These are phyloP conservation scores for Phoenix roebelenii DNA, from an alignment of 176 grass and related monocot genomes.

Conservation along the genomic window DNA sequence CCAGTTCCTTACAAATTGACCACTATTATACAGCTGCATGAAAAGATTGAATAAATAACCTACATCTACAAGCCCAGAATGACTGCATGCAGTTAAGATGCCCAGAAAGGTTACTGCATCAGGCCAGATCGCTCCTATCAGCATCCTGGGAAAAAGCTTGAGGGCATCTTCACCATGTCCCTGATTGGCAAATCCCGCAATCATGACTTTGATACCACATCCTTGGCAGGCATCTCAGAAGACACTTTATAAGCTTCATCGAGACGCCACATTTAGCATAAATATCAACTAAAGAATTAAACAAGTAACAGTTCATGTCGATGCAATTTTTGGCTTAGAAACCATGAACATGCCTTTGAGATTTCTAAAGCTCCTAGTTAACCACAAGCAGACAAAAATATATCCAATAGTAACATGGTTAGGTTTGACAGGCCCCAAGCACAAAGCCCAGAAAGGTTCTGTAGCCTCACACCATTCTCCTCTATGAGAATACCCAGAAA, in stretches of 20 bases:
- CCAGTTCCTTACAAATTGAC: too few relatives aligned
- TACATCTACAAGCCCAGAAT: slow-evolving; percentile 36
- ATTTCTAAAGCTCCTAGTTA: slow-evolving; percentile 42
- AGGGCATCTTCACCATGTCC: slow-evolving; percentile 39
- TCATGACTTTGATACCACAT: slow-evolving; percentile 61
- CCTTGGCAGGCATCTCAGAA: slow-evolving; percentile 24
- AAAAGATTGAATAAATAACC: slow-evolving; percentile 3
- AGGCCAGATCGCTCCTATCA: slow-evolving; percentile 28
- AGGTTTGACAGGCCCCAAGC: slow-evolving; percentile 13
- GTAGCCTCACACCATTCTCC: slow-evolving; percentile 31
- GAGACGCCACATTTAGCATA: slow-evolving; percentile 43
- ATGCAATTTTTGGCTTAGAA: slow-evolving; percentile 28
- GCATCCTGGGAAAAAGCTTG: slow-evolving; percentile 31
- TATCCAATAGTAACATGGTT: slow-evolving; percentile 34
- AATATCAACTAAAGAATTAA: slow-evolving; percentile 47
- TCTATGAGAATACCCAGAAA: slow-evolving; percentile 24
- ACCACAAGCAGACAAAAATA: slow-evolving; percentile 46
- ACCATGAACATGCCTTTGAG: slow-evolving; percentile 47
- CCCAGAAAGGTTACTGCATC: slow-evolving; percentile 44
- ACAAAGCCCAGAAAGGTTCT: slow-evolving; percentile 35
- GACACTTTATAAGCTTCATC: slow-evolving; percentile 35
- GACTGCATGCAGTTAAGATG: slow-evolving; percentile 43
- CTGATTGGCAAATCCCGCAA: slow-evolving; percentile 35
- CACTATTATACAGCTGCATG: too few relatives aligned
- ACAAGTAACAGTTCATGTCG: slow-evolving; percentile 41